Base-by-base conservation (phyloP, 805 yeast species). In the Brettanomyces naardenensis region DNA sequence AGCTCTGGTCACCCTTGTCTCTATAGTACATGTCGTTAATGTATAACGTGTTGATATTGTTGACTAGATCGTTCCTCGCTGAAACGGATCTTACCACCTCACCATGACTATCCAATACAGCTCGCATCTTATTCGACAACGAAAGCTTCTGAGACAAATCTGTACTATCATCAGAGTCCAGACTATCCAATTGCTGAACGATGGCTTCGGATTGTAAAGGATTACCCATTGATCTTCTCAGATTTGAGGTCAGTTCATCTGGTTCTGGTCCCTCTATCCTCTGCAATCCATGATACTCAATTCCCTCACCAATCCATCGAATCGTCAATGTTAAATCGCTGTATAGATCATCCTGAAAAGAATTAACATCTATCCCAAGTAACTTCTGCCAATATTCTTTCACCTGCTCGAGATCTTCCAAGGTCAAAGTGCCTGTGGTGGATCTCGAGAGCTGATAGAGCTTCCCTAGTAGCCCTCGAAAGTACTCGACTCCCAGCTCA, bases 351-450 rank as follows among this genome's bases (percentile, higher is more conserved):
- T 43, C 30, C n/a, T 45, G 40, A 36, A 52, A 53, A 15, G 29
- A 2, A 14, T 37, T 39, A 21, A 46, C 55, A 21, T 49, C 48
- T 7, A 52, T 49, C 2, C 57, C 54, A n/a, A 53, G 35, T 7
- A 53, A 35, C 7, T 48, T 34, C 33, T 49, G 56, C 57, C 57
- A 53, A 27, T 14, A 11, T 15, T 18, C 14, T 25, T 19, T 22
- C 2, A 33, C 36, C 13, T 26, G 19, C n/a, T 25, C 30, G 13
- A 33, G 19, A 11, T 33, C 30, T 11, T 25, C 34, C 23, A 31
- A 6, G 5, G 34, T 31, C 7, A 31, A 21, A 2, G 34, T 31
- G 26, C 19, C 23, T 9, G 34, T 21, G 11, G 26, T 31, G 15
- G 13, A 17, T 10, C 13, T 19, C 7, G 36, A 33, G 20, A 34